phyloP scores from a whole-genome alignment of 164 flowering plant species.

The Cinnamomum chago region DNA sequence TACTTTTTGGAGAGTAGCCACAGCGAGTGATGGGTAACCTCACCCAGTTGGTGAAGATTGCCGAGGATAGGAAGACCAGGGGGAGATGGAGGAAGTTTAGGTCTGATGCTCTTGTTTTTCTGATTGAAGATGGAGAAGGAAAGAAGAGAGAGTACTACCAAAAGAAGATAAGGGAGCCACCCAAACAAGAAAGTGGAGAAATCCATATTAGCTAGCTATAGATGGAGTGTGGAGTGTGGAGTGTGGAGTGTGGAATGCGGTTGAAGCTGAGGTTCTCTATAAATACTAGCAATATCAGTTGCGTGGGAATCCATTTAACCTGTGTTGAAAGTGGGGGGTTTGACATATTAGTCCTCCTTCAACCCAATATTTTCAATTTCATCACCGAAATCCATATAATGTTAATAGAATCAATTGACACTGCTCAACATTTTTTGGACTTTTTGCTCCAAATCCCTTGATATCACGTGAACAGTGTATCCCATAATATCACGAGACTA shows the following conservation, averaged over 20 bases:
- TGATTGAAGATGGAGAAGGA: neutral
- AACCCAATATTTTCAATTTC: too few species aligned
- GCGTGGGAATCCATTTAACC: too few species aligned
- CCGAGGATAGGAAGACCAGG: neutral
- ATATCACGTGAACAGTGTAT: too few species aligned
- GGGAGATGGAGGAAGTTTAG: neutral
- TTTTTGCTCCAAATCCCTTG: too few species aligned
- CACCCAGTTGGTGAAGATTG: neutral
- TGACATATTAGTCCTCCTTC: too few species aligned
- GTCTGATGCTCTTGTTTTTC: neutral
- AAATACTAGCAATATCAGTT: too few species aligned
- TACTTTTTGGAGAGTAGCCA: conserved; percentile 10
- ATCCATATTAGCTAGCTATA: neutral
- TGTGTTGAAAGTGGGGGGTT: too few species aligned
- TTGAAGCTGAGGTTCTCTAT: too few species aligned
- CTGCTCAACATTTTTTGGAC: too few species aligned
- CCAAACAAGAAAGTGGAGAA: neutral
- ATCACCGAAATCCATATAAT: too few species aligned
- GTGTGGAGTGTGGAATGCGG: neutral
- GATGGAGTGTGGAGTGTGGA: neutral
- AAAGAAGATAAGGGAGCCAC: neutral
- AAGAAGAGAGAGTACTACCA: neutral
- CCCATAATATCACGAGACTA: too few species aligned
- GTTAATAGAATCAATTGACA: too few species aligned
- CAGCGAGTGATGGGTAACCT: conserved; percentile 9